Evolutionary conservation across 345 rosid genomes (phyloP), one percentile per base, ranked within the genome.

Genomic region (Acer campestre): DNA sequence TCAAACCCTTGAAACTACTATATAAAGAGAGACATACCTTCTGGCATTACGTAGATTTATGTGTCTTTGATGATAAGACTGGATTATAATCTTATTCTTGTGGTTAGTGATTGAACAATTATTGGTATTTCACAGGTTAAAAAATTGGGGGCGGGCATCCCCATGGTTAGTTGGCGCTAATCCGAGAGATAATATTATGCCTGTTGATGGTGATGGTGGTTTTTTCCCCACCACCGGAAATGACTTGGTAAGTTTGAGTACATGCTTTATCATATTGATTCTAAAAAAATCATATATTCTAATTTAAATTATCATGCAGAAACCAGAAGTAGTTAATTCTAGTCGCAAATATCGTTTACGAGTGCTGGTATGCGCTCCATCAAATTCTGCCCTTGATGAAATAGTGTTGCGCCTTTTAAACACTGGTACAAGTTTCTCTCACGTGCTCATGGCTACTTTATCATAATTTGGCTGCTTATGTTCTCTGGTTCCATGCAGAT

Each of bases 321-420:
- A 89, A 86, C 97, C 97, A 42, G 97, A 96, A 84, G 93, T 92
- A 61, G 86, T 96, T 79, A 81, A 85, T 77, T 88, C 97, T 40
- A 85, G 80, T 67, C 91, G 97, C 73, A 91, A 85, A 81, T 90
- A 89, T 80, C 90, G 91, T 76, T 80, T 88, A 38, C 90, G 98
- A 66, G 93, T 94, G 81, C 89, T 96, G 75, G 97, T 96, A 63
- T 96, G 97, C 84, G 98, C 99, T 72, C 98, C 97, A 76, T 96
- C 99, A 77, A 96, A 96, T 86, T 96, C 99, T 56, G 99, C 98
- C 20, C 93, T 96, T 80, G 98, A 96, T 86, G 99, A 96, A 89
- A 96, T 94, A 80, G 93, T 96, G 67, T 75, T 89, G 79, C 95
- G 97, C 79, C 91, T 96, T 86, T 81, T 96, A 61, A 88, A 83